Conservation (phyloP, 192 early-diverging fungal species). For the Coemansia sp. region DNA sequence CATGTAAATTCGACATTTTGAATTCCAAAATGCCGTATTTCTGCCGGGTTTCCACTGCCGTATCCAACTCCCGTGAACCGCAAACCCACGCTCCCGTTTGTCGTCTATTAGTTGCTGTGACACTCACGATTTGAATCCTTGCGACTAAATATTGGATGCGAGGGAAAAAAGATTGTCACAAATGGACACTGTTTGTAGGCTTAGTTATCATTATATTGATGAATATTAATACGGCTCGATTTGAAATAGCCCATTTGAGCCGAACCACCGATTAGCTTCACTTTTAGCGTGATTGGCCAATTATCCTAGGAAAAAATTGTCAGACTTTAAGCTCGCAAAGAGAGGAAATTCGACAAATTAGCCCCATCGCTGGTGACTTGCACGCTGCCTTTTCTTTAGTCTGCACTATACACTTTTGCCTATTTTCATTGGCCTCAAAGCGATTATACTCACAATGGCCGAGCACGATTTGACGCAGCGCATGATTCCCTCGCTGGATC, state of each 20-base stretch:
- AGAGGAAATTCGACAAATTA: too few species aligned
- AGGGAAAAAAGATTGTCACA: slow-evolving; percentile 12
- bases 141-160: slow-evolving; percentile 26
- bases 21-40: background rate
- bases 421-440: background rate
- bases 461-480: slow-evolving; percentile 77
- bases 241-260: too few species aligned
- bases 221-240: too few species aligned
- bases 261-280: too few species aligned
- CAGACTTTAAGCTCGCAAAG: too few species aligned
- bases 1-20: background rate
- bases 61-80: slow-evolving; percentile 3
- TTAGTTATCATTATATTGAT: too few species aligned
- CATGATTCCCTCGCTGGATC: slow-evolving; percentile 87
- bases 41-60: slow-evolving; percentile 3
- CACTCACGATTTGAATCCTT: slow-evolving; percentile 30
- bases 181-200: too few species aligned
- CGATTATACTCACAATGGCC: slow-evolving; percentile 34
- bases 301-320: too few species aligned
- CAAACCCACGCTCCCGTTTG: background rate
- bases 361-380: too few species aligned
- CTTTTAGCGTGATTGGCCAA: too few species aligned
- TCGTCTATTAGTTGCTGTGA: background rate
- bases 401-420: background rate
- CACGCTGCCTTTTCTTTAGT: too few species aligned